Percentiles rank a stretch among this genome's conserved stretches.
phyloP scores from a whole-genome alignment of 2,329 filamentous ascomycete species.

The Teratosphaeria epicoccoides region DNA sequence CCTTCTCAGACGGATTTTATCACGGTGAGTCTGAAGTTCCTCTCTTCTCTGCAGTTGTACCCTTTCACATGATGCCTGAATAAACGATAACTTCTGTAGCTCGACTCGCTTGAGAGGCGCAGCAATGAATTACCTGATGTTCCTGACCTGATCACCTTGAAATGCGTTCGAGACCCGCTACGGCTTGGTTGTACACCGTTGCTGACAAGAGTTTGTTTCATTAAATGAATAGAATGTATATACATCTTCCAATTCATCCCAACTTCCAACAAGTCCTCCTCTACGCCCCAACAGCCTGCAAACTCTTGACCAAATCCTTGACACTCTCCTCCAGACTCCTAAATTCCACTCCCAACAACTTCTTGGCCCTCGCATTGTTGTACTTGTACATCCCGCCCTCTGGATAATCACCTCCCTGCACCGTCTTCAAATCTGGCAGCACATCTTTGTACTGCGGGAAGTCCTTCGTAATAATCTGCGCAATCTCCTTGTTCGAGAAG shows the following conservation, averaged over 20 bases:
- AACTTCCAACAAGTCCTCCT: too few relatives aligned
- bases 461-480: slow-evolving; percentile 44
- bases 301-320: slow-evolving; percentile 51
- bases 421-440: slow-evolving; percentile 33
- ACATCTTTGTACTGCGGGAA: slow-evolving; percentile 43
- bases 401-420: slow-evolving; percentile 36
- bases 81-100: slow-evolving; percentile 1
- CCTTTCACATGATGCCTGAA: neutral
- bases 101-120: neutral
- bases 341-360: slow-evolving; percentile 52
- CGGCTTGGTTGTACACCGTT: too few relatives aligned
- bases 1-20: too few relatives aligned
- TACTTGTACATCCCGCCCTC: slow-evolving; percentile 43
- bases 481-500: slow-evolving; percentile 52
- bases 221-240: too few relatives aligned
- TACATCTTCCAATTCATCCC: too few relatives aligned
- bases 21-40: neutral
- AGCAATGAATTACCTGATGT: neutral
- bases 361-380: slow-evolving; percentile 43
- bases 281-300: slow-evolving; percentile 45
- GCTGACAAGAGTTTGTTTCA: too few relatives aligned
- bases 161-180: too few relatives aligned
- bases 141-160: too few relatives aligned
- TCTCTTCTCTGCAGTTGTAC: neutral
- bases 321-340: slow-evolving; percentile 48